Percentiles rank a stretch among this genome's conserved stretches.
Conservation (phyloP, 768 basidiomycete species). For the Auriscalpium orientale region DNA sequence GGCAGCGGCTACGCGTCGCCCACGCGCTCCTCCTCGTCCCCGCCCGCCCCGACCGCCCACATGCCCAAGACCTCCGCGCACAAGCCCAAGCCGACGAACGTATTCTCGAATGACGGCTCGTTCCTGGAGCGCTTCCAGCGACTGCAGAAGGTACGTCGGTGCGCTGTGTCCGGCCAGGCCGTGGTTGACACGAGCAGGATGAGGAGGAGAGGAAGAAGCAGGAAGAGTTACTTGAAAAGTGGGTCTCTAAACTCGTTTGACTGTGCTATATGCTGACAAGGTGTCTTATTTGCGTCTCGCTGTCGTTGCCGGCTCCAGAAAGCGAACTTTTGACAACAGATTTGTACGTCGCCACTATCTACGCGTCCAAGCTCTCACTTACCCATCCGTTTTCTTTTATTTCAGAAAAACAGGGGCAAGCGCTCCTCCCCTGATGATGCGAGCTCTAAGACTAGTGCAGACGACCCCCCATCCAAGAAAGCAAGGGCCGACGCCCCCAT, state of each 20-base stretch:
- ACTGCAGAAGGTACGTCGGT: conserved; percentile 39
- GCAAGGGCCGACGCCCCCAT: conserved; percentile 25
- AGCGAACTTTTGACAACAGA: conserved; percentile 51
- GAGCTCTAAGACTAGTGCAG: conserved; percentile 26
- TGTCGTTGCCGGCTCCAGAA: conserved; percentile 30
- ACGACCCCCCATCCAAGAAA: conserved; percentile 34
- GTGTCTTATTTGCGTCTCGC: not conserved
- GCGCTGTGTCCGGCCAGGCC: not conserved
- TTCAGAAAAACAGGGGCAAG: conserved; percentile 53
- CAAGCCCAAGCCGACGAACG: conserved; percentile 44
- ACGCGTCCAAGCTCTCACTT: not conserved
- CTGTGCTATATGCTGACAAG: not conserved
- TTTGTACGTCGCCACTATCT: conserved; percentile 38
- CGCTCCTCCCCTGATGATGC: conserved; percentile 38
- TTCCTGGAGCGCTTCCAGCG: conserved; percentile 60
- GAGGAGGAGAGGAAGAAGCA: conserved; percentile 52
- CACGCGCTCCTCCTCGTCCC: conserved; percentile 15
- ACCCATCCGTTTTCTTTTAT: not conserved
- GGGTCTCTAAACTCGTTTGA: conserved; percentile 11
- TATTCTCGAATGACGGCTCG: conserved; percentile 65
- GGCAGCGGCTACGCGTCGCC: conserved; percentile 24
- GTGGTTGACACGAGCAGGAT: conserved; percentile 30
- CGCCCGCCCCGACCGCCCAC: conserved; percentile 18
- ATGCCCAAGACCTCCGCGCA: conserved; percentile 17
- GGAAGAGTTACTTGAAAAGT: conserved; percentile 46